These are phyloP conservation scores for Hypoxylon fuscum DNA, from an alignment of 495 filamentous ascomycete genomes.

Conservation along the genomic window DNA sequence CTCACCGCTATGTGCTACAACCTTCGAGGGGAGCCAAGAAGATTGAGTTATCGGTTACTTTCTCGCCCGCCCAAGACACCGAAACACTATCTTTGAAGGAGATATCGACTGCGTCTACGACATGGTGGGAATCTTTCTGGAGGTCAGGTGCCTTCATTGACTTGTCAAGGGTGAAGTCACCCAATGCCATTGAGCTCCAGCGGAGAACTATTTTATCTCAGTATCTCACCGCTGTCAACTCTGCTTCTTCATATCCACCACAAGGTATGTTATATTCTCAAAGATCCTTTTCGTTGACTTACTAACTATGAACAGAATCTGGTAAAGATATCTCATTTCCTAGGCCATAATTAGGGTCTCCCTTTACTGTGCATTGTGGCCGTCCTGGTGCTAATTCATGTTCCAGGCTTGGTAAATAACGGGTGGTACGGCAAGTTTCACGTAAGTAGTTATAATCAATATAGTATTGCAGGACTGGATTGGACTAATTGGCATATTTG, in stretches of 20 bases:
- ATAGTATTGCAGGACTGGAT: too few relatives aligned
- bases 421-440: constrained; percentile 65
- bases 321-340: constrained; percentile 39
- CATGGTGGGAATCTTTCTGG: constrained; percentile 59
- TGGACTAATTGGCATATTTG: constrained; percentile 5
- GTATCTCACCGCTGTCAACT: constrained; percentile 61
- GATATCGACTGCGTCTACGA: constrained; percentile 19
- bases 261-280: constrained; percentile 36
- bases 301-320: constrained; percentile 37
- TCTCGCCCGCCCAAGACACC: constrained; percentile 37
- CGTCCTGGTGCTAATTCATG: constrained; percentile 19
- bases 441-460: too few relatives aligned
- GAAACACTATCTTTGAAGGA: constrained; percentile 7
- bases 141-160: constrained; percentile 58
- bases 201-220: constrained; percentile 61
- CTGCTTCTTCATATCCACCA: constrained; percentile 47
- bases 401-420: constrained; percentile 61
- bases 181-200: constrained; percentile 58
- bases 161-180: constrained; percentile 47
- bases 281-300: background rate
- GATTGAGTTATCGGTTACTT: constrained; percentile 45
- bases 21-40: constrained; percentile 28
- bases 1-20: constrained; percentile 57
- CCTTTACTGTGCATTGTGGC: constrained; percentile 37
- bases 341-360: constrained; percentile 35